Evolutionary conservation across 768 basidiomycete species (phyloP).

Genomic region (Royoungia palumana): DNA sequence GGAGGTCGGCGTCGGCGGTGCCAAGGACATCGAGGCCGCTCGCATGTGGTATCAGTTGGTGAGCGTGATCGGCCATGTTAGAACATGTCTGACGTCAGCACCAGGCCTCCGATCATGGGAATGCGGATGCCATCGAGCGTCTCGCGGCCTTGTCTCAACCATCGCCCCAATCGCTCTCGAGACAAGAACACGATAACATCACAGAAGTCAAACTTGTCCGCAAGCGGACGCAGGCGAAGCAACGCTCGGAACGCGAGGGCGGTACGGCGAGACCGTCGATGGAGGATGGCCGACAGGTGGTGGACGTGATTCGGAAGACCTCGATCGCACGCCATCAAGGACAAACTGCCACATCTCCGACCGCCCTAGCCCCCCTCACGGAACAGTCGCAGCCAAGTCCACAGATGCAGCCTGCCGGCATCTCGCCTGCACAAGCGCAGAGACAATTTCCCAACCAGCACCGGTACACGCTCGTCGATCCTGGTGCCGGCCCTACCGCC

Average conservation of each 20-base stretch:
- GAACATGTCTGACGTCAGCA: not conserved
- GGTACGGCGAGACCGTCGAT: slow-evolving; percentile 11
- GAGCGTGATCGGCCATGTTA: slow-evolving; percentile 17
- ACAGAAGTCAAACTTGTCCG: slow-evolving; percentile 81
- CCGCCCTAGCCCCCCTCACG: slow-evolving; percentile 10
- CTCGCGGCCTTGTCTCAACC: slow-evolving; percentile 64
- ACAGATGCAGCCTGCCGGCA: slow-evolving; percentile 2
- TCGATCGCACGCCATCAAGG: slow-evolving; percentile 32
- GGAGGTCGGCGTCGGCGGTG: slow-evolving; percentile 86
- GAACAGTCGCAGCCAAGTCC: slow-evolving; percentile 14
- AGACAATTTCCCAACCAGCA: slow-evolving; percentile 37
- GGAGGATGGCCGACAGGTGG: slow-evolving; percentile 42
- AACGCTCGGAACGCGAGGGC: slow-evolving; percentile 41
- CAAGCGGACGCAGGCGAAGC: slow-evolving; percentile 70
- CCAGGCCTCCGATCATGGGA: slow-evolving; percentile 75
- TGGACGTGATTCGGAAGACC: slow-evolving; percentile 54
- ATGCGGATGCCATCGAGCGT: slow-evolving; percentile 75
- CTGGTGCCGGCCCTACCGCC: slow-evolving; percentile 23
- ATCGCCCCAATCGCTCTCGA: slow-evolving; percentile 60
- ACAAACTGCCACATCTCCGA: slow-evolving; percentile 8
- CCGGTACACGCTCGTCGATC: slow-evolving; percentile 49
- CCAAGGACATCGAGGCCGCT: slow-evolving; percentile 59
- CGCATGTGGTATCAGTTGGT: slow-evolving; percentile 75
- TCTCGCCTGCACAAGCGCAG: not conserved
- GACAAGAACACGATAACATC: slow-evolving; percentile 75